Base-by-base conservation (phyloP, 2,329 filamentous ascomycete genomes). In the Tricladium varicosporioides region DNA sequence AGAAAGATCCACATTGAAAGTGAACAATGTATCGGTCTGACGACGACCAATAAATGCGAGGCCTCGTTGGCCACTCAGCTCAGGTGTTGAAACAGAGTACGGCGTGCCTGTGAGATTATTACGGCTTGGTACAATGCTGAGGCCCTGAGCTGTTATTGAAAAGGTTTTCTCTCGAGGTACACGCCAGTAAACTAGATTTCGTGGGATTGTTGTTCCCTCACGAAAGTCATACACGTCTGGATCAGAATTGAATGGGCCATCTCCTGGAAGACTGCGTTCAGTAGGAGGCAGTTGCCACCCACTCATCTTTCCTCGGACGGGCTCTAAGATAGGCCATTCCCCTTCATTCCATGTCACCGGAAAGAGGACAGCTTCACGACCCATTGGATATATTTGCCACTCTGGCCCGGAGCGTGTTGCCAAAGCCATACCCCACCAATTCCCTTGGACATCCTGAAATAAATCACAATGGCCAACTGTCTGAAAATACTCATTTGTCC, bases 151-250 rank as follows among this genome's bases (percentile, higher is more conserved):
- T 0, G 77, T 84, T 16, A 78, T 60, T 1, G 67, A 71, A 71
- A 76, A 85, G 56, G 71, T 74, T 53, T 68, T 69, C 0, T 73
- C 64, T 31, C 74, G 70, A 1, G 81, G 82, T 5, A 75, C 79
- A 2, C 83, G 75, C 74, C 81, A 83, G 71, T 81, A 74, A 1
- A 80, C 74, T 59, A 85, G 80, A 63, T 85, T 79, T 1, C 72
- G 70, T 4, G 82, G 82, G 0, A 85, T 68, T 0, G 66, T 60
- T 0, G 73, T 73, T 0, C 71, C 72, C 0, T 74, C 71, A 5
- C 69, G 60, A 63, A 84, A 84, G 32, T 58, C 40, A 49, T 80
- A 69, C 9, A 65, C 60, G 61, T 84, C 80, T 1, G 73, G 72
- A n/a, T 73, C 73, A 7, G 69, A 64, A 55, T 74, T 75, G 62